Evolutionary conservation across 1,284 basidiomycete species (phyloP), one percentile per base, ranked within the genome.

Genomic region (Puccinia sorghi): DNA sequence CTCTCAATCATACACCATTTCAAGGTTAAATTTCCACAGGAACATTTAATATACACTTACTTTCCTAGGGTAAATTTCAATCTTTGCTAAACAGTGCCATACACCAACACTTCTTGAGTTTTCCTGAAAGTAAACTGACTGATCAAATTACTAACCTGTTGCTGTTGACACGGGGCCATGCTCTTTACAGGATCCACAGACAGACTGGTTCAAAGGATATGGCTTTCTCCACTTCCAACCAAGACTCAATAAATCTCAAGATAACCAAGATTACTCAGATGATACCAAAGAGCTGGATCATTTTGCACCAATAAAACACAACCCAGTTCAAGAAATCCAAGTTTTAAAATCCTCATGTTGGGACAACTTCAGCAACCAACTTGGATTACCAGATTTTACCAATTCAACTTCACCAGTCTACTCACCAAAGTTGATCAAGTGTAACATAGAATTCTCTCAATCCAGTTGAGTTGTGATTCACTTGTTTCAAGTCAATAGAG

Each of bases 171-270:
- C 12, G 57, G 57, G 7, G n/a, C n/a, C 6, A 59, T 11, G 5
- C 4, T 8, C 20, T 59, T 22, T 25, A 25, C 54, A 56, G 54
- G 54, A 56, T 56, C 22, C 54, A 56, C 54, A 56, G 22, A 56
- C 54, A 25, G 54, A 56, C 25, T 56, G 54, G 54, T 56, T 56
- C 54, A 56, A 56, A 56, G 54, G 54, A 27, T 56, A 56, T 56
- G 54, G 54, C 22, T 56, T 56, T 27, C 54, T 56, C 13, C 54
- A 56, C 54, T 56, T 56, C n/a, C 54, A 56, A 22, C 54, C 54
- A 59, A 3, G 6, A 59, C 27, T 17, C 25, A 13, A 27, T 25
- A 11, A 59, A 37, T 25, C 17, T 59, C 57, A 9, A 37, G 8
- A 13, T 4, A 5, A 59, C 17, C 32, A 7, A 37, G 5, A 59